Evolutionary conservation across 2,329 filamentous ascomycete species (phyloP).

Genomic region (Thermoascus crustaceus): DNA sequence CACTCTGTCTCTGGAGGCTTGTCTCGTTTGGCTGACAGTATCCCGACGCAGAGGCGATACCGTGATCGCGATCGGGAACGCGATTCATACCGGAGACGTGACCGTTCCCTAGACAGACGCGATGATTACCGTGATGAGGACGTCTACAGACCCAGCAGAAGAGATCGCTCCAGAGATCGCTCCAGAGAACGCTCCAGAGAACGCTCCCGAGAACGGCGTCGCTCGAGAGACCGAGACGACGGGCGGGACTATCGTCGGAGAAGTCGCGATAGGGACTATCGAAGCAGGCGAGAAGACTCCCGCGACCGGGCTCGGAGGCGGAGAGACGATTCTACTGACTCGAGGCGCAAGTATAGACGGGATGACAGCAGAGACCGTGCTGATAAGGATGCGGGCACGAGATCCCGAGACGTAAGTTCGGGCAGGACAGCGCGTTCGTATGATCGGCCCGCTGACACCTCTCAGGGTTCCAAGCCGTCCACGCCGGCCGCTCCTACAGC

Average conservation of each 20-base stretch:
- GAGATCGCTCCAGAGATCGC: conserved; percentile 57
- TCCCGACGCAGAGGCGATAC: conserved; percentile 51
- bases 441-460: conserved; percentile 11
- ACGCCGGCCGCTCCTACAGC: conserved; percentile 36
- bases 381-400: conserved; percentile 42
- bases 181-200: conserved; percentile 58
- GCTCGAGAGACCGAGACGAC: conserved; percentile 48
- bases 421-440: conserved; percentile 4
- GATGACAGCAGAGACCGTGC: conserved; percentile 55
- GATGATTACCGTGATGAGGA: conserved; percentile 49
- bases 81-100: conserved; percentile 55
- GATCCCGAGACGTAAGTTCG: conserved; percentile 50
- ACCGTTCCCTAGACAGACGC: conserved; percentile 54
- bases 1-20: not conserved
- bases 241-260: conserved; percentile 53
- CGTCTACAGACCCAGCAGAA: conserved; percentile 52
- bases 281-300: conserved; percentile 64
- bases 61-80: conserved; percentile 46
- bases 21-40: not conserved
- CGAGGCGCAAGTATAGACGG: conserved; percentile 56
- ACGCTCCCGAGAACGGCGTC: conserved; percentile 55
- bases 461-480: conserved; percentile 48
- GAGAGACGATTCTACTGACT: conserved; percentile 65
- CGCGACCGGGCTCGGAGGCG: conserved; percentile 56
- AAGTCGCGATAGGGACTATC: conserved; percentile 62